Base-by-base conservation (phyloP, 2,329 filamentous ascomycete species). In the Cladosporium sp. region DNA sequence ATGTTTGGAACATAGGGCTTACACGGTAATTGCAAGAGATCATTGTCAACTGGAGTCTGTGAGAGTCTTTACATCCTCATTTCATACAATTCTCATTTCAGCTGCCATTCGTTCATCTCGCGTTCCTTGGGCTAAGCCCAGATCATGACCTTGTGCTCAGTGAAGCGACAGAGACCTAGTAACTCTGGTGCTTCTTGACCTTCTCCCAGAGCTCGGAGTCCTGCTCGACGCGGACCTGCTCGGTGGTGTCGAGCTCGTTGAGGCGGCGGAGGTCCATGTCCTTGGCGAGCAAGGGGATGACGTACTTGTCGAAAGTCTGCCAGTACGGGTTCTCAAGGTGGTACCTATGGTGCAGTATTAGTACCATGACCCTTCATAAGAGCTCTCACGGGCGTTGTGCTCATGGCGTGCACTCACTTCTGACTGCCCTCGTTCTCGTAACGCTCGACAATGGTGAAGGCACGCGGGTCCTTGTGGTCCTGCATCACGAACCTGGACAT, bases 281-380 rank as follows among this genome's bases (percentile, higher is more conserved):
- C 74, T 83, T 84, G 70, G 88, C 89, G 59, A 92, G 78, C 65
- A 92, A 74, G 2, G 89, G 90, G 57, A 87, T 81, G 32, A 92
- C 89, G 71, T 91, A 91, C 6, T 88, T 88, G 75, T 91, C 89
- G 71, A 92, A 91, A 0, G 89, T 91, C 81, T 90, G 85, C 88
- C 88, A 90, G 81, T 90, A 90, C 34, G 88, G 88, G 77, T 91
- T 91, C 73, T 79, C 77, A 8, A 82, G 75, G 66, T 83, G 80
- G 70, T 81, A 81, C 65, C 79, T 78, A 21, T 21, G 2, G 16
- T 8, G 3, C 2, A 14, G 16, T 11, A 32, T 54, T 14, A 54
- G 51, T 32, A 30, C 18, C n/a, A 10, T 3, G 4, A n/a, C n/a
- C 2, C 48, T 54, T 54, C 16, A 32, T 28, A 0, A 10, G 0